Evolutionary conservation across 2,329 filamentous ascomycete genomes (phyloP).

Genomic region (Fusarium pseudocircinatum): DNA sequence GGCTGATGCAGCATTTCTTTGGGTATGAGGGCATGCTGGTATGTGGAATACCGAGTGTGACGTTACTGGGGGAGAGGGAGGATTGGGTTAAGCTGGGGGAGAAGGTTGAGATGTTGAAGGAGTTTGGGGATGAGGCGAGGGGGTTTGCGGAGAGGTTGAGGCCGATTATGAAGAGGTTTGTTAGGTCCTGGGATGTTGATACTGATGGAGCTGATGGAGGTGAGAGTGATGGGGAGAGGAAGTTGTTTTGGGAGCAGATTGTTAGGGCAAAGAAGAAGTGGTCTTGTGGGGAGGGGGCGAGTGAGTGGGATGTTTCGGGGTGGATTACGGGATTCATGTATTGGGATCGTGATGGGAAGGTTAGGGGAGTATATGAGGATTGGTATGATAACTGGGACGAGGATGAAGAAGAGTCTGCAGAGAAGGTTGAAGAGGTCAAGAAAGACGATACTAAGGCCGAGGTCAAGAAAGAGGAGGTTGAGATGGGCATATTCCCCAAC

Average conservation of each 20-base stretch:
- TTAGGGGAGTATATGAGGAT: neutral
- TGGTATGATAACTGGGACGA: neutral
- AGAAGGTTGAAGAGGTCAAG: neutral
- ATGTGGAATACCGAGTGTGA: constrained; percentile 56
- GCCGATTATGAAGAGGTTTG: constrained; percentile 57
- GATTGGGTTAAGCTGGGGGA: constrained; percentile 54
- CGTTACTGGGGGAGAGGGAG: constrained; percentile 49
- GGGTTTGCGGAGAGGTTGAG: constrained; percentile 52
- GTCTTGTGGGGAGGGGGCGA: constrained; percentile 43
- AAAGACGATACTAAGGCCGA: neutral
- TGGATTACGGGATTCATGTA: constrained; percentile 61
- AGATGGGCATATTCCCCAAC: constrained; percentile 1
- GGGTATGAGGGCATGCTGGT: constrained; percentile 48
- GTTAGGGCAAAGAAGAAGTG: constrained; percentile 48
- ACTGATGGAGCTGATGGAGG: too few relatives aligned
- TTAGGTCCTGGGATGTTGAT: constrained; percentile 54
- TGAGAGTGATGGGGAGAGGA: constrained; percentile 32
- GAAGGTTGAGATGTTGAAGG: constrained; percentile 54
- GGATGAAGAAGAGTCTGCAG: neutral
- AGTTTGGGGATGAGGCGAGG: constrained; percentile 56
- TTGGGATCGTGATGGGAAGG: constrained; percentile 51
- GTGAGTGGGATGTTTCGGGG: constrained; percentile 53
- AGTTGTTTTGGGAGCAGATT: constrained; percentile 56
- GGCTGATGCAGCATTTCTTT: constrained; percentile 54
- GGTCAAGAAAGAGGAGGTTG: neutral